Percentiles rank a stretch among this genome's conserved stretches.
phyloP scores from a whole-genome alignment of 371 early-diverging fungal genomes.

The Apophysomyces ossiformis region DNA sequence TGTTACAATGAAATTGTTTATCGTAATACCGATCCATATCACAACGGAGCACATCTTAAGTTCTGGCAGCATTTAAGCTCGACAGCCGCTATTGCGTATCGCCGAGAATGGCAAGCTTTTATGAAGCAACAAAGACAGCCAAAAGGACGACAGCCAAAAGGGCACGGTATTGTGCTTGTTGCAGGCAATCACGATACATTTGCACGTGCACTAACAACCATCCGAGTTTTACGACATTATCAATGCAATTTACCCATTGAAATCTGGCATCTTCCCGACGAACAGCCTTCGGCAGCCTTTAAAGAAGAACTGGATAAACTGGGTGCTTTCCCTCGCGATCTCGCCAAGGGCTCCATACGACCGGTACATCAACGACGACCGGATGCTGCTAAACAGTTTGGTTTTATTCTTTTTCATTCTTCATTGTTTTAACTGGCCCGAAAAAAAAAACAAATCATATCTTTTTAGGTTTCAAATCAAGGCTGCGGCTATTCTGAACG shows the following conservation, averaged over 20 bases:
- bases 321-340: conserved; percentile 29
- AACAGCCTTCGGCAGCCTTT: conserved; percentile 26
- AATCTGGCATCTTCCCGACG: conserved; percentile 49
- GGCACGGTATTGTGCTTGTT: conserved; percentile 44
- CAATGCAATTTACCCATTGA: conserved; percentile 37
- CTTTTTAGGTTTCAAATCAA: conserved; percentile 52
- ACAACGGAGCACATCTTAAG: conserved; percentile 38
- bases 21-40: conserved; percentile 46
- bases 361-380: conserved; percentile 31
- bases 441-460: not conserved
- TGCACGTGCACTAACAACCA: conserved; percentile 34
- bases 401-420: not conserved
- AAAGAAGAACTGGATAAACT: conserved; percentile 18
- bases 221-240: conserved; percentile 34
- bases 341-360: conserved; percentile 29
- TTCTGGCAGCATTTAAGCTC: conserved; percentile 34
- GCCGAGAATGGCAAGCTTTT: conserved; percentile 38
- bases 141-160: conserved; percentile 13
- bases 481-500: conserved; percentile 52
- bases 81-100: conserved; percentile 22
- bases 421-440: not conserved
- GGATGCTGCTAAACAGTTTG: conserved; percentile 49
- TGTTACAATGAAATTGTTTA: conserved; percentile 27
- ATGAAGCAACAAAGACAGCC: conserved; percentile 16
- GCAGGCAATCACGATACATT: conserved; percentile 53